Base-by-base conservation (phyloP, 2,329 filamentous ascomycete genomes). In the Hirsutella rhossiliensis region DNA sequence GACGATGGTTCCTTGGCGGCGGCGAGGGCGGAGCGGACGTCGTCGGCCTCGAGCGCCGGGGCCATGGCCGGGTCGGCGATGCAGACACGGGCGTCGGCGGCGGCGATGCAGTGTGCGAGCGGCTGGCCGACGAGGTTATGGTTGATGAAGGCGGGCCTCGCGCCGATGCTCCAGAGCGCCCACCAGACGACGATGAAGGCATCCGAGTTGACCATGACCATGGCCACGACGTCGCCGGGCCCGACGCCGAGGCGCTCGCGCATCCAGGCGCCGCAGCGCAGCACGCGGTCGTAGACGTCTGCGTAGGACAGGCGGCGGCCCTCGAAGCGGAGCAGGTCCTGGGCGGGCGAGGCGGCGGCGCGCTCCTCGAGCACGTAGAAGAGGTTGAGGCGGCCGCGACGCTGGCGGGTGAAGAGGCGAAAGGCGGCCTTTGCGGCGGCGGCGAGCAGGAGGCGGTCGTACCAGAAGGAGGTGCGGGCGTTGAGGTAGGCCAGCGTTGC, bases 91-190 rank as follows among this genome's bases (percentile, higher is more conserved):
- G 84, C 70, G 0, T 74, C 79, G 2, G 84, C 82, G 2, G 78
- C 76, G 50, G 72, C 75, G 38, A 94, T 69, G 52, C 84, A 90
- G 62, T 95, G 87, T 3, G 76, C 61, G 48, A 95, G 67, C 0
- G 86, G 72, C 27, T 82, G 76, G 12, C 80, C 82, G 0, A 75
- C 72, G 41, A 94, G 66, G 57, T 92, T 92, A 63, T 89, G 90
- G 63, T 95, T 95, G 64, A 94, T 83, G 53, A 92, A 87, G 0
- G 87, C 87, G 0, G 87, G 87, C 45, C 80, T 80, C 0, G 84
- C 87, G 11, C 88, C 88, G 46, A 94, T 78, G 28, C 81, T 78
- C 87, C 87, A 94, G 29, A 94, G 63, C 0, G 82, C 87, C 44
- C 89, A 68, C 72, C 81, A 77, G 9, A 94, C 49, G 57, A 89